A percentile compares a stretch with the other conserved stretches of the same genome.
Conservation (phyloP, 2,329 filamentous ascomycete species). For the Saccharata proteae region DNA sequence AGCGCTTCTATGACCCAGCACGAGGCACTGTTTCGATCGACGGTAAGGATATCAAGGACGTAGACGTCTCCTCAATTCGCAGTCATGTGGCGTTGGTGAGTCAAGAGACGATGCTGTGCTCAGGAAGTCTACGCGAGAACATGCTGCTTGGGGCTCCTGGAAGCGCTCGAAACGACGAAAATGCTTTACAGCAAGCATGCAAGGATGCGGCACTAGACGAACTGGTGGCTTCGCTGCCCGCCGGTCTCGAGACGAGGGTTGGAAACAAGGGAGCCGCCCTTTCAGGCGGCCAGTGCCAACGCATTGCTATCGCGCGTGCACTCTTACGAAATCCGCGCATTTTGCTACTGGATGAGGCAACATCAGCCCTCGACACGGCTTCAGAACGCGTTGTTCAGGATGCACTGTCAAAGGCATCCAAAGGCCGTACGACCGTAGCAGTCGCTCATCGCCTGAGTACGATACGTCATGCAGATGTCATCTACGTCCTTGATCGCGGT, state of each 20-base stretch:
- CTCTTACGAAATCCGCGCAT: conserved; percentile 77
- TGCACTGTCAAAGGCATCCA: conserved; percentile 68
- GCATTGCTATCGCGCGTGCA: conserved; percentile 78
- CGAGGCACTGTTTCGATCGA: conserved; percentile 72
- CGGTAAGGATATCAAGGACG: conserved; percentile 63
- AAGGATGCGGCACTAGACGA: conserved; percentile 44
- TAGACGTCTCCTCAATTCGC: conserved; percentile 60
- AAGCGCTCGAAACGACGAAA: conserved; percentile 56
- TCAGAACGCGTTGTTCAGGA: conserved; percentile 67
- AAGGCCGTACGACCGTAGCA: conserved; percentile 84
- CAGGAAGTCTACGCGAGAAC: conserved; percentile 78
- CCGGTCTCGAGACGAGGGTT: conserved; percentile 75
- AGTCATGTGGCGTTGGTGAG: conserved; percentile 70
- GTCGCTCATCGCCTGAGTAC: conserved; percentile 87
- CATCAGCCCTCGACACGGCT: conserved; percentile 24
- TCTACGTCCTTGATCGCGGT: conserved; percentile 93
- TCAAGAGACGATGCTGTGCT: conserved; percentile 83
- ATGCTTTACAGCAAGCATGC: conserved; percentile 64
- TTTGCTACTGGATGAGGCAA: conserved; percentile 31
- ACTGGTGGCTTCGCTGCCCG: conserved; percentile 29
- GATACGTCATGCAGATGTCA: conserved; percentile 87
- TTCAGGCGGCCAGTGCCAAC: conserved; percentile 83
- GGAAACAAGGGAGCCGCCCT: conserved; percentile 78
- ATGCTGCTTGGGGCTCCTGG: conserved; percentile 56
- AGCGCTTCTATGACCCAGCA: conserved; percentile 88